Evolutionary conservation across 257 asterid species (phyloP), one percentile per base, ranked within the genome.

Genomic region (Craterostigma plantagineum): DNA sequence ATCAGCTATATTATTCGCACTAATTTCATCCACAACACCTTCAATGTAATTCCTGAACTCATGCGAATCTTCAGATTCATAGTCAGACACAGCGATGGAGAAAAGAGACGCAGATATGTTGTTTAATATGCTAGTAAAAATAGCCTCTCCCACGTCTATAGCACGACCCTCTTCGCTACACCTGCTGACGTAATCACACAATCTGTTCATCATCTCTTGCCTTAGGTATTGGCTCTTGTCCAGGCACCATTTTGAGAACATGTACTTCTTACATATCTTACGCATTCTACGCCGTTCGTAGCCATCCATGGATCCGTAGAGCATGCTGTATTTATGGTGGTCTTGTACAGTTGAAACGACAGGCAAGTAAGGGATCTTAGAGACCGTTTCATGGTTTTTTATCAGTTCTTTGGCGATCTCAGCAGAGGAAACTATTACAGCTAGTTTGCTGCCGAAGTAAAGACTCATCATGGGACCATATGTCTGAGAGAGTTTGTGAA

Each of bases 381-480:
- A 48, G 0, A 13, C 49, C 3, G 43, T 36, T 3, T 63, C 67
- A 12, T 54, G 52, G 16, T 55, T 52, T 41, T 63, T 66, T 6
- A 73, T 68, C 59, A 73, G 39, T 44, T 33, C 47, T 16, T 46
- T 60, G 4, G 79, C 83, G 56, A 50, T 44, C 18, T 53, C 79
- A 11, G 34, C 66, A 17, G 83, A 70, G 57, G 83, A 74, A 18
- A 59, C 76, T 35, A 74, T 70, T 40, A 74, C 43, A 17, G 64
- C 68, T 9, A 71, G 71, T 18, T 4, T 10, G 1, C 68, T 63
- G 12, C 83, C 83, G 58, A 74, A 66, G 9, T 35, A 45, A 51
- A 74, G 70, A 0, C 59, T 68, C 68, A 74, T 66, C 7, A 74
- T 0, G 23, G 75, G 68, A 13, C 83, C 83, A 61, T 74, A 61